A percentile compares a stretch with the other conserved stretches of the same genome.
Evolutionary conservation across 208 protist species (phyloP).

Genomic region (Wallacemonas sp.): DNA sequence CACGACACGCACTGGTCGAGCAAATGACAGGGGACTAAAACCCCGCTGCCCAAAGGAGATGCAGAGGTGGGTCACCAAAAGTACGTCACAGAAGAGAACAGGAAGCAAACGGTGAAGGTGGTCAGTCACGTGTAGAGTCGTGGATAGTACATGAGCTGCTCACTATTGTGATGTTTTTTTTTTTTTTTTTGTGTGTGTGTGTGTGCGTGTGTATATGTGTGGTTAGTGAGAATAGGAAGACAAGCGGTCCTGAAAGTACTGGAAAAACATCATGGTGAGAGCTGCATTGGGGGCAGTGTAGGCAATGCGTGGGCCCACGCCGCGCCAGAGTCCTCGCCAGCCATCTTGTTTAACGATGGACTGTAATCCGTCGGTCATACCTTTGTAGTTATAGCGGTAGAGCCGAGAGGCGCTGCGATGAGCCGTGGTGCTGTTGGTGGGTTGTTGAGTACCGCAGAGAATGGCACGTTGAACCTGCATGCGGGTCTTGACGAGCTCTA

Average conservation of each 20-base stretch:
- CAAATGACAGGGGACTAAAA: no score
- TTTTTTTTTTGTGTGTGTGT: conserved; percentile 8
- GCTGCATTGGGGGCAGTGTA: conserved; percentile 82
- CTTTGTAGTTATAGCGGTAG: conserved; percentile 66
- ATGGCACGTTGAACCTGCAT: conserved; percentile 86
- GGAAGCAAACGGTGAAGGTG: no score
- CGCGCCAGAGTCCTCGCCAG: conserved; percentile 57
- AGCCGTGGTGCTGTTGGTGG: neutral
- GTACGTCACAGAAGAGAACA: no score
- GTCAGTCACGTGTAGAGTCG: no score
- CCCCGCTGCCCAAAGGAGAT: no score
- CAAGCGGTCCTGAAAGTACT: conserved; percentile 32
- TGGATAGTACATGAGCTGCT: no score
- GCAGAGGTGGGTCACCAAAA: no score
- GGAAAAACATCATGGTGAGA: conserved; percentile 80
- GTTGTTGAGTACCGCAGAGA: conserved; percentile 17
- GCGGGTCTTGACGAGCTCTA: conserved; percentile 91
- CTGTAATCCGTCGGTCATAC: conserved; percentile 53
- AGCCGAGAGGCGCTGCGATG: neutral
- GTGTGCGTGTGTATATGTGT: conserved; percentile 5
- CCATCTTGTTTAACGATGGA: conserved; percentile 55
- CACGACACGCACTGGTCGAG: no score
- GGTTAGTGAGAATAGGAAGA: neutral
- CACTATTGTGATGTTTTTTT: conserved; percentile 8
- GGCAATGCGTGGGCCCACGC: conserved; percentile 51